Percentiles rank a stretch among this genome's conserved stretches.
These are phyloP conservation scores for Antitrichia curtipendula DNA, from an alignment of 225 moss, liverwort and hornwort species.

Conservation along the genomic window DNA sequence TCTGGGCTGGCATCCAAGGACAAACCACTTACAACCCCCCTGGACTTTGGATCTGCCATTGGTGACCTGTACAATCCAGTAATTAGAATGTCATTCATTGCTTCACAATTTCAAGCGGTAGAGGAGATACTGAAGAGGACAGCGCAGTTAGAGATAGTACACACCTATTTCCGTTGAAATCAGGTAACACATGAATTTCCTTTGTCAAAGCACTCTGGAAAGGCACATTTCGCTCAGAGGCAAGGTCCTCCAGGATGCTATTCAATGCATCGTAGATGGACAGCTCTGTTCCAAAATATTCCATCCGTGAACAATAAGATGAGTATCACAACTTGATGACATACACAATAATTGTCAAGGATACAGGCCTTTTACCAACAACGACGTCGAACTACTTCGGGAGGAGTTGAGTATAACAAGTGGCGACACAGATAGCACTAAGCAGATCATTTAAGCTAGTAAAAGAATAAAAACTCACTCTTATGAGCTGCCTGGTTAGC, in stretches of 20 bases:
- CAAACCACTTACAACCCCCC: constrained; percentile 75
- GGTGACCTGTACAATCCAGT: constrained; percentile 56
- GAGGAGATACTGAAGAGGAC: background rate
- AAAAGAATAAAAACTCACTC: constrained; percentile 36
- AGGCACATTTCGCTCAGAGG: constrained; percentile 37
- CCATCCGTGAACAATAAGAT: background rate
- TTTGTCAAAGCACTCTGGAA: constrained; percentile 77
- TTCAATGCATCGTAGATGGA: constrained; percentile 89
- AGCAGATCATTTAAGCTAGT: background rate
- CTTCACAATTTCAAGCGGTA: background rate
- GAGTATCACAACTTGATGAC: background rate
- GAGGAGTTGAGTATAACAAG: background rate
- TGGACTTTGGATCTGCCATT: constrained; percentile 71
- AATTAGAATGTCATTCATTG: background rate
- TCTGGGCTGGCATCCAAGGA: constrained; percentile 68
- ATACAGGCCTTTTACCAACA: background rate
- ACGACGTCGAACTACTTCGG: background rate
- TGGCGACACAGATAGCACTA: background rate
- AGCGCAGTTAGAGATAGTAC: background rate
- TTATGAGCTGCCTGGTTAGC: constrained; percentile 72
- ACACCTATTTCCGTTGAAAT: constrained; percentile 98
- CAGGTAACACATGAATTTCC: constrained; percentile 78
- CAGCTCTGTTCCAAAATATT: constrained; percentile 38
- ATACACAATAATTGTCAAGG: background rate
- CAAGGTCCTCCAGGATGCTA: constrained; percentile 61